Evolutionary conservation across 2,329 filamentous ascomycete genomes (phyloP), one percentile per base, ranked within the genome.

Genomic region (Colletotrichum tabaci): DNA sequence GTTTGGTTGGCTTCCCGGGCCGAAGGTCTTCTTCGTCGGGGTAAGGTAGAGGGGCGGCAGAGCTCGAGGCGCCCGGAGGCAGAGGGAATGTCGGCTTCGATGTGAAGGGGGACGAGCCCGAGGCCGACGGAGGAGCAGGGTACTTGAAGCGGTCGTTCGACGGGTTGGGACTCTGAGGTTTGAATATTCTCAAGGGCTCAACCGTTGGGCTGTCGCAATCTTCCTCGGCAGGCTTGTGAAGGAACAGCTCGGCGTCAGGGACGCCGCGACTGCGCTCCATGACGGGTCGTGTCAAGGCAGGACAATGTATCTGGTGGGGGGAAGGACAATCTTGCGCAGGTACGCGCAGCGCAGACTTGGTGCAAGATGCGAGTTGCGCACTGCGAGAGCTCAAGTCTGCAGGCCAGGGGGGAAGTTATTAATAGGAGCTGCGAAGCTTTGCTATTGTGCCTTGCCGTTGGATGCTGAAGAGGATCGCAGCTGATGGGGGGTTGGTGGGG

Each of bases 161-260:
- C 69, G 90, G 90, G 63, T 87, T 87, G 42, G 91, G 89, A 69
- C 91, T 93, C 76, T 91, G 89, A 67, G 92, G 90, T 82, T 97
- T 97, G 84, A 92, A 92, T 80, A 97, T 97, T 78, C 94, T 90
- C 82, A 98, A 83, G 72, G 95, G 95, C 77, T 93, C 93, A 76
- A 97, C 89, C 21, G 93, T 94, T 69, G 94, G 93, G 77, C 93
- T 94, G 77, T 94, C 91, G 72, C 85, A 85, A 57, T 88, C 86
- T 13, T 83, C 81, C 10, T 77, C 84, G 66, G 83, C 79, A n/a
- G 87, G 87, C 61, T 85, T 87, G 79, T 82, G 89, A 82, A 97
- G 88, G 84, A 97, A 96, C 85, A 97, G 92, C 87, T 96, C 94
- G 82, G 95, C 92, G 40, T 94, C 92, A 35, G 92, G 89, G 76